Percentiles rank a stretch among this genome's conserved stretches.
phyloP scores from a whole-genome alignment of 257 asterid species.

The Jasminum sambac region DNA sequence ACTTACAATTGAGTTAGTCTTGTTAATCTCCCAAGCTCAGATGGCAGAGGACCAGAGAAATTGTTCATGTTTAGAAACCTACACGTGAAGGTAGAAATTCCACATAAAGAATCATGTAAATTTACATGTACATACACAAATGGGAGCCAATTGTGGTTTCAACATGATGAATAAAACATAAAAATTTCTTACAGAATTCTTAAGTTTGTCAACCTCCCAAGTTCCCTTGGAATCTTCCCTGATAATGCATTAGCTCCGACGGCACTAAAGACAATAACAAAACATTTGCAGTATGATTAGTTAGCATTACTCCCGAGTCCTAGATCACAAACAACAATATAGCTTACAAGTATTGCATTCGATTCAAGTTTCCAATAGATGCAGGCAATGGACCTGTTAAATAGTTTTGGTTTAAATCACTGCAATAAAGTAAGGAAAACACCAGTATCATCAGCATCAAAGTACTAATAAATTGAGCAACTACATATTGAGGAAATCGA shows the following conservation, averaged over 20 bases:
- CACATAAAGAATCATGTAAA: background rate
- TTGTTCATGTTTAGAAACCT: slow-evolving; percentile 59
- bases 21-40: slow-evolving; percentile 63
- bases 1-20: slow-evolving; percentile 55
- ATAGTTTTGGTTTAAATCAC: slow-evolving; percentile 58
- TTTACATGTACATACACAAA: background rate
- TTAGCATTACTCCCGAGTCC: background rate
- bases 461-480: background rate
- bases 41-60: slow-evolving; percentile 79
- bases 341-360: slow-evolving; percentile 68
- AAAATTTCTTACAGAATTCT: slow-evolving; percentile 48
- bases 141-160: too few species aligned
- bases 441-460: slow-evolving; percentile 1
- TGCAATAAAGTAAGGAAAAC: slow-evolving; percentile 26
- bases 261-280: slow-evolving; percentile 34
- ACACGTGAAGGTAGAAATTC: slow-evolving; percentile 15
- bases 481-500: background rate
- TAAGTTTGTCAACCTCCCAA: slow-evolving; percentile 59
- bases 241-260: slow-evolving; percentile 61
- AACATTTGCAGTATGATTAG: background rate
- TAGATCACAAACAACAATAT: slow-evolving; percentile 2
- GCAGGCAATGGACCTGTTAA: slow-evolving; percentile 65
- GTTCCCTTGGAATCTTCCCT: slow-evolving; percentile 69
- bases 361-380: slow-evolving; percentile 51
- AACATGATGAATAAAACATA: background rate